Evolutionary conservation across 345 rosid species (phyloP).

Genomic region (Iberis pinnata): DNA sequence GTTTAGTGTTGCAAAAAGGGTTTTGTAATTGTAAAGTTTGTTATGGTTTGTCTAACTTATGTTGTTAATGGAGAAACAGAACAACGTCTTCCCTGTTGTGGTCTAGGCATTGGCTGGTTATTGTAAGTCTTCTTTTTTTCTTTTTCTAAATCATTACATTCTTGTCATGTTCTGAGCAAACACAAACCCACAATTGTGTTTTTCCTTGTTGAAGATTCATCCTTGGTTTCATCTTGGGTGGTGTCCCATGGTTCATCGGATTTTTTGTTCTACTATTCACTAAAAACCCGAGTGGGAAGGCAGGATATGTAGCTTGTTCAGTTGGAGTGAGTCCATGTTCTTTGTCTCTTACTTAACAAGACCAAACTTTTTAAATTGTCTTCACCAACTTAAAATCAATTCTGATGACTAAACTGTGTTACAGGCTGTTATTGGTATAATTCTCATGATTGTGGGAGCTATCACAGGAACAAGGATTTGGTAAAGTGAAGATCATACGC

Average conservation of each 20-base stretch:
- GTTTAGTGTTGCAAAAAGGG: no score
- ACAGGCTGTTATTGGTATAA: conserved; percentile 21
- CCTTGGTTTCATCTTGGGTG: conserved; percentile 28
- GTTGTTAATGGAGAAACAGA: conserved; percentile 14
- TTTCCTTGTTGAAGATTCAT: conserved; percentile 24
- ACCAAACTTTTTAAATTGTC: neutral
- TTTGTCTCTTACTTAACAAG: neutral
- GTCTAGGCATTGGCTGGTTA: conserved; percentile 28
- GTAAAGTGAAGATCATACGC: conserved; percentile 10
- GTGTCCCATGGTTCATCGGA: conserved; percentile 31
- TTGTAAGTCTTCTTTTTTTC: conserved; percentile 20
- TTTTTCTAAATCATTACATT: conserved; percentile 5
- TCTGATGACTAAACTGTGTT: neutral
- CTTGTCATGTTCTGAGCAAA: neutral
- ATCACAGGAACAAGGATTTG: conserved; percentile 19
- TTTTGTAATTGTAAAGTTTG: no score
- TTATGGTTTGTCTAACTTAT: no score
- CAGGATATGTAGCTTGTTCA: conserved; percentile 30
- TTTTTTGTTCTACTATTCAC: conserved; percentile 23
- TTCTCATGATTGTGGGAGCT: conserved; percentile 14
- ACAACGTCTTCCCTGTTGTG: conserved; percentile 31
- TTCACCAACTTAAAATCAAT: neutral
- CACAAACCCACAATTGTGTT: neutral
- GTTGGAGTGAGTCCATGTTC: conserved; percentile 24
- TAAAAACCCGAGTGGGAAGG: conserved; percentile 22